phyloP scores from a whole-genome alignment of 352 stramenopile species.

The Phytophthora cajani region DNA sequence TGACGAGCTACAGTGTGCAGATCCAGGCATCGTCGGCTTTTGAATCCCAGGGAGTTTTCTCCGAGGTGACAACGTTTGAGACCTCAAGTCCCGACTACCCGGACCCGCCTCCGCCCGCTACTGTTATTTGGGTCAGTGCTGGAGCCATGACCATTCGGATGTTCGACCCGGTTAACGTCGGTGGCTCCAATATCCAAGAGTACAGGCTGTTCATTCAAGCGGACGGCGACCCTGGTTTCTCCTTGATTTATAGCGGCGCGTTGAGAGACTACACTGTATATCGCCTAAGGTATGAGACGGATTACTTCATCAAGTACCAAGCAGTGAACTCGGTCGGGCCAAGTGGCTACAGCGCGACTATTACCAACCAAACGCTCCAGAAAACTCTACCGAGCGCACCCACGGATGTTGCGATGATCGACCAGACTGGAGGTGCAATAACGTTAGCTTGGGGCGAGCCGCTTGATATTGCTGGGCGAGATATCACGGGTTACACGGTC shows the following conservation, averaged over 20 bases:
- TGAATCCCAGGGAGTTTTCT: constrained; percentile 38
- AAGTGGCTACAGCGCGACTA: constrained; percentile 40
- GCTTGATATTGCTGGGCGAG: constrained; percentile 54
- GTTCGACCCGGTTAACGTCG: constrained; percentile 55
- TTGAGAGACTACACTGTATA: constrained; percentile 39
- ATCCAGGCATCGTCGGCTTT: constrained; percentile 42
- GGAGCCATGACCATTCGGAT: constrained; percentile 63
- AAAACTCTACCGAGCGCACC: constrained; percentile 53
- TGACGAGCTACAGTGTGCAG: constrained; percentile 54
- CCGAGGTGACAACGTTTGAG: constrained; percentile 19
- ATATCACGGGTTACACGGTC: constrained; percentile 56
- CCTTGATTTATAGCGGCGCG: constrained; percentile 35
- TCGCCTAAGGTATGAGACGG: constrained; percentile 35
- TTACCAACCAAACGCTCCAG: constrained; percentile 41
- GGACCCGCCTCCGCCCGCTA: constrained; percentile 41
- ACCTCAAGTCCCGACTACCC: constrained; percentile 54
- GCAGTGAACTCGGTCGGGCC: constrained; percentile 53
- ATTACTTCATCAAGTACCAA: constrained; percentile 60
- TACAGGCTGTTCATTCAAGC: constrained; percentile 51
- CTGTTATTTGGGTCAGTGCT: constrained; percentile 45
- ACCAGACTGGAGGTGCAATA: constrained; percentile 51
- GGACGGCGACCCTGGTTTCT: constrained; percentile 30
- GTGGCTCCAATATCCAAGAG: constrained; percentile 46
- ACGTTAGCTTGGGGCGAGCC: constrained; percentile 57
- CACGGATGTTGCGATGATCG: constrained; percentile 30